Conservation (phyloP, 768 basidiomycete genomes). For the Termitomyces sp. region DNA sequence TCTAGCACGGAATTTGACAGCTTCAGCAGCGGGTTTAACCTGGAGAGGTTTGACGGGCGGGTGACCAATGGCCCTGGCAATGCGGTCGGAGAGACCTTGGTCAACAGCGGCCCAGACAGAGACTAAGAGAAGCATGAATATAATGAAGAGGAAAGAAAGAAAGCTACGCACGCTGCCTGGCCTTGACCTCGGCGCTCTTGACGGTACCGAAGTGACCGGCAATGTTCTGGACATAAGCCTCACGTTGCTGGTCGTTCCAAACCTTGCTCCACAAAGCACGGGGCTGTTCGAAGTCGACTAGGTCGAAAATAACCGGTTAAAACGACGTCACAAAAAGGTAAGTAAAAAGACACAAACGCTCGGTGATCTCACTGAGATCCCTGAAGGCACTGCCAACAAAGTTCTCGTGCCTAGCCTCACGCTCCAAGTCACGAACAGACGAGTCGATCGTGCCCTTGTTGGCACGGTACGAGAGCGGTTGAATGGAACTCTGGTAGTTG, state of each 20-base stretch:
- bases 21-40: slow-evolving; percentile 59
- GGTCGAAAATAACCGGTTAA: neutral
- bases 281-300: slow-evolving; percentile 86
- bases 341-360: slow-evolving; percentile 51
- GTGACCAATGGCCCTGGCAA: slow-evolving; percentile 73
- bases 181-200: slow-evolving; percentile 59
- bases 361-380: slow-evolving; percentile 72
- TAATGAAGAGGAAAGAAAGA: neutral
- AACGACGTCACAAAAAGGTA: neutral
- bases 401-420: slow-evolving; percentile 59
- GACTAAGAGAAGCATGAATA: slow-evolving; percentile 37
- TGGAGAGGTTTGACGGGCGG: slow-evolving; percentile 55
- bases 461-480: slow-evolving; percentile 62
- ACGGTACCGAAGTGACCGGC: slow-evolving; percentile 58
- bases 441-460: slow-evolving; percentile 45
- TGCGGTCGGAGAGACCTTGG: slow-evolving; percentile 68
- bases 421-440: slow-evolving; percentile 35
- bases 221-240: slow-evolving; percentile 66
- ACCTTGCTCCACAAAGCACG: slow-evolving; percentile 66
- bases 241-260: slow-evolving; percentile 57
- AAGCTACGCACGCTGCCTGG: slow-evolving; percentile 57
- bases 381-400: slow-evolving; percentile 70
- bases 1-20: slow-evolving; percentile 47
- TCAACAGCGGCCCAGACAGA: slow-evolving; percentile 79
- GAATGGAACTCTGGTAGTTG: slow-evolving; percentile 81